Evolutionary conservation across 176 grass and related monocot species (phyloP), one percentile per base, ranked within the genome.

Genomic region (Stipa capillata): DNA sequence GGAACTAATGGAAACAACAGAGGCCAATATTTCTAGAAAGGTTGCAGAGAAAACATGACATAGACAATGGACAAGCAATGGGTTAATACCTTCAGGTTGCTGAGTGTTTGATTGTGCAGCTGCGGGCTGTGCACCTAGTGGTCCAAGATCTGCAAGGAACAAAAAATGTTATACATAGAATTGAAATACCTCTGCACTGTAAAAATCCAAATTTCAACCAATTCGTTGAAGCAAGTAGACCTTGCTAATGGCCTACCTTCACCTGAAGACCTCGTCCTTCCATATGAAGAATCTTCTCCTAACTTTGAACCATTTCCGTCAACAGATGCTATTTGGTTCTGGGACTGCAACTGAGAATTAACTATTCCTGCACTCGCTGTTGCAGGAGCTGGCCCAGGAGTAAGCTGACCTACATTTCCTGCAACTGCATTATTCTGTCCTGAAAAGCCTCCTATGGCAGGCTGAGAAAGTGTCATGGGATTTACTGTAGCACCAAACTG

Each of bases 221-320:
- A 54, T 48, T 34, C 20, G 67, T 24, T 39, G 13, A 81, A 89
- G 47, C 31, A 23, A 34, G 11, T 65, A 49, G 81, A 77, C 15
- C 31, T 78, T 47, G 50, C 12, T 40, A 47, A 83, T 40, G 45
- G 57, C 69, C 24, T 85, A 95, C 87, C 86, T 82, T 95, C 81
- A 92, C 66, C 81, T 24, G 80, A 84, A 85, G 87, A 82, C 49
- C 61, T 87, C 39, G 43, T 20, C 74, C 47, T 87, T 89, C 84
- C 88, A 83, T 82, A 66, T 76, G 79, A 88, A 77, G 65, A 47
- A 66, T 73, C 70, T 50, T 21, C 67, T 73, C 76, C 72, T 41
- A 53, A 76, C 79, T 90, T 93, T 37, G 79, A 86, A 57, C 81
- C 76, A 61, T 49, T 68, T 70, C 72, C 27, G 41, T 59, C 69